Evolutionary conservation across 306 rosid genomes (phyloP), one percentile per base, ranked within the genome.

Genomic region (Adenanthera pavonina): DNA sequence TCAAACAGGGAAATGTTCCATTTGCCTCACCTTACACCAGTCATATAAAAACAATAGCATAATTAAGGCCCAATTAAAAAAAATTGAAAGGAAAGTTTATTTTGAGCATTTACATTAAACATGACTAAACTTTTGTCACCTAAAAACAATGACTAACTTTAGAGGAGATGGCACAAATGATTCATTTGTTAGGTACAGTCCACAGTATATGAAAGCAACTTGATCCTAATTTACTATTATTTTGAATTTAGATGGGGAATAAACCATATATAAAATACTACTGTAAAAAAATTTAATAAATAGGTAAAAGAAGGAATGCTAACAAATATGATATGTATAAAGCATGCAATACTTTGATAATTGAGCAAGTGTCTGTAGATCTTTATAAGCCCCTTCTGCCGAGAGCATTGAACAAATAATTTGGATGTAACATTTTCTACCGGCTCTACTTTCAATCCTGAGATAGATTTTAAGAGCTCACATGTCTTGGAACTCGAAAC

Each of bases 341-440:
- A 76, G 72, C 69, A 76, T 64, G 78, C 49, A 49, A 47, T 93
- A 95, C 99, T 92, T 91, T 6, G 94, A 86, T 89, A 95, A 80
- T 95, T 95, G 75, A 95, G 92, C 90, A 95, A 89, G 89, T 95
- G 99, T 82, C 93, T 88, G 92, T 95, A 95, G 85, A 95, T 93
- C 92, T 95, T 93, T 86, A 95, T 76, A 57, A 95, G 98, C 78
- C 96, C 98, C 87, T 90, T 93, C 86, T 95, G 99, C 83, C 98
- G 97, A 84, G 99, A 95, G 84, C 99, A 95, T 79, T 95, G 99
- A 75, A 95, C 99, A 86, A 95, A 93, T 83, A 95, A 85, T 84
- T 95, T 95, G 80, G 97, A 92, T 74, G 99, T 86, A 80, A 92
- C 98, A 86, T 92, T 91, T 89, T 95, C 98, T 74, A 95, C 94